Evolutionary conservation across 352 stramenopile genomes (phyloP), one percentile per base, ranked within the genome.

Genomic region (Phytophthora litchii): DNA sequence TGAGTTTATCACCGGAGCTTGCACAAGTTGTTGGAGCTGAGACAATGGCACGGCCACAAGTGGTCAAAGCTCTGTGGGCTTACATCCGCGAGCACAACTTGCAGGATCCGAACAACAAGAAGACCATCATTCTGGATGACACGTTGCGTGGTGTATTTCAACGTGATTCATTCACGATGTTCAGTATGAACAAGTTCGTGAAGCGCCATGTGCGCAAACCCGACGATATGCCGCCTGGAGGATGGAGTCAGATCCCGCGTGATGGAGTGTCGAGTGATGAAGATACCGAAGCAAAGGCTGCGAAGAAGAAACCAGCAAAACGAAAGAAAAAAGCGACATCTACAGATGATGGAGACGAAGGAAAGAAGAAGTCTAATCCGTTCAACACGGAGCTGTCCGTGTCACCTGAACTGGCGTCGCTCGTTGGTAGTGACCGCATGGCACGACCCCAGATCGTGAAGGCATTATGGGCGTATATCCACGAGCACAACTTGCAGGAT

Each of bases 31-130:
- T 97, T 0, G 83, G 91, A 27, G 78, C 79, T 0, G 84, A 95
- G 3, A 73, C 78, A 34, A 95, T 96, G 85, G 87, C 92, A 2
- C 78, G 95, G 2, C 92, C 93, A 7, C 90, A 98, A 55, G 88
- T 98, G 32, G 92, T 98, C 29, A 99, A 98, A 64, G 72, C 76
- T n/a, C 53, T 99, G 2, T 99, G 96, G 96, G 88, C 96, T 45
- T 99, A 99, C 69, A 98, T 99, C 49, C 88, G 86, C 43, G 89
- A 97, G 50, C 80, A 99, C 59, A 67, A 96, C 20, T 79, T 99
- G 31, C 96, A 99, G 72, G 95, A 99, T 73, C 96, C 96, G 5
- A 84, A 86, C 25, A 96, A 99, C 66, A 97, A 96, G 69, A 86
- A 94, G 14, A 77, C 88, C 48, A 98, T 99, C 55, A 55, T 97